Evolutionary conservation across 441 rosid species (phyloP).

Genomic region (Jatropha multifida): DNA sequence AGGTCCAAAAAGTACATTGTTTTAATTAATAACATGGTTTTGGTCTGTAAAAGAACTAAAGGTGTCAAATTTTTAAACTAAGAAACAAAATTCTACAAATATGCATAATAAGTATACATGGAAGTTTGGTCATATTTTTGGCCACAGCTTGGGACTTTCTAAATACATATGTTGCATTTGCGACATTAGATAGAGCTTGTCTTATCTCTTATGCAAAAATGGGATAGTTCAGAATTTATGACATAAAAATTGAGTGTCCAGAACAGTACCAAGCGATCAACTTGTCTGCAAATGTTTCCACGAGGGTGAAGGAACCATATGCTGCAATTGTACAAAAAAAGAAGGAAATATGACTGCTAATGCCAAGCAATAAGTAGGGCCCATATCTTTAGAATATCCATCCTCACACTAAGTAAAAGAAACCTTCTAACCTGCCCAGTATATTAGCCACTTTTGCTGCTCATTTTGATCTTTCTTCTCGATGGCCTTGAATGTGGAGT

Average conservation of each 20-base stretch:
- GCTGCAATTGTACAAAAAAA: conserved; percentile 41
- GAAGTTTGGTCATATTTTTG: neutral
- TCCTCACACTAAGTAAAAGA: neutral
- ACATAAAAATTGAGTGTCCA: neutral
- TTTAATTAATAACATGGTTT: neutral
- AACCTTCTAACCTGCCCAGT: conserved; percentile 60
- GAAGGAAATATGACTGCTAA: neutral
- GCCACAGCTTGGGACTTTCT: neutral
- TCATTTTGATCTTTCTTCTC: conserved; percentile 46
- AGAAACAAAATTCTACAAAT: neutral
- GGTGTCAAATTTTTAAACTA: neutral
- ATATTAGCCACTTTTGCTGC: conserved; percentile 59
- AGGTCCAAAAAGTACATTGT: neutral
- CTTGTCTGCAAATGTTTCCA: conserved; percentile 57
- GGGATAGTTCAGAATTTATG: neutral
- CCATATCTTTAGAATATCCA: neutral
- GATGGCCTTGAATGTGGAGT: conserved; percentile 62
- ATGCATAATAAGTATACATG: neutral
- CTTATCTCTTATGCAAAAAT: neutral
- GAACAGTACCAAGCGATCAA: conserved; percentile 45
- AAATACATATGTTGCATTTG: neutral
- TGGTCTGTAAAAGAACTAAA: neutral
- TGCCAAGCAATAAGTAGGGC: neutral
- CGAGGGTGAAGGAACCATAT: conserved; percentile 61
- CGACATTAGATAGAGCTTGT: neutral